A percentile compares a stretch with the other conserved stretches of the same genome.
Evolutionary conservation across 139 green algal genomes (phyloP).

Genomic region (Microglena sp.): DNA sequence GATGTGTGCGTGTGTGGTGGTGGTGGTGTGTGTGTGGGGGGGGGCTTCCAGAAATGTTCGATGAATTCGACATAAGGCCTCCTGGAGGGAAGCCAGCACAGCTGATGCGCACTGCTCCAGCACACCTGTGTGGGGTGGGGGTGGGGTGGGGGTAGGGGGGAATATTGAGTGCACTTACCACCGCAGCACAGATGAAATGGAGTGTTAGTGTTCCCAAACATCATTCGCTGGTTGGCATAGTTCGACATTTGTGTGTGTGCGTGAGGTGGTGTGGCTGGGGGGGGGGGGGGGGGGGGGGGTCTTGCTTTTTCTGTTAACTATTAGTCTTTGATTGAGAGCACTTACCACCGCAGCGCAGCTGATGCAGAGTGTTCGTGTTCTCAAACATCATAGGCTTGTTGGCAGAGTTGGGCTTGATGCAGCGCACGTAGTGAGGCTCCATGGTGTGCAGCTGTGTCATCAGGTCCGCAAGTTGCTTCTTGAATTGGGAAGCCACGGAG

Average conservation of each 20-base stretch:
- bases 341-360: conserved; percentile 96
- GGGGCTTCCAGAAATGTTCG: conserved; percentile 27
- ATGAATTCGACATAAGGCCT: conserved; percentile 81
- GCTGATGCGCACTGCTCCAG: conserved; percentile 96
- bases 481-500: conserved; percentile 85
- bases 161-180: no score
- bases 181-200: no score
- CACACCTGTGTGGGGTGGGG: conserved; percentile 45
- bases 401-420: conserved; percentile 94
- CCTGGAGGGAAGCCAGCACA: conserved; percentile 90
- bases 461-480: conserved; percentile 88
- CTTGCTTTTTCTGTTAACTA: no score
- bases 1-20: background rate
- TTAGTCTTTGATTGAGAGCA: no score
- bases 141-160: no score
- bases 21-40: conserved; percentile 3
- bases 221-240: no score
- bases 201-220: no score
- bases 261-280: no score
- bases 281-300: no score
- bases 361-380: conserved; percentile 85
- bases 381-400: conserved; percentile 84
- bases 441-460: conserved; percentile 87
- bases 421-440: conserved; percentile 98
- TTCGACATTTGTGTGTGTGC: no score